Base-by-base conservation (phyloP, 139 green algal species). In the Micractinium sp. region DNA sequence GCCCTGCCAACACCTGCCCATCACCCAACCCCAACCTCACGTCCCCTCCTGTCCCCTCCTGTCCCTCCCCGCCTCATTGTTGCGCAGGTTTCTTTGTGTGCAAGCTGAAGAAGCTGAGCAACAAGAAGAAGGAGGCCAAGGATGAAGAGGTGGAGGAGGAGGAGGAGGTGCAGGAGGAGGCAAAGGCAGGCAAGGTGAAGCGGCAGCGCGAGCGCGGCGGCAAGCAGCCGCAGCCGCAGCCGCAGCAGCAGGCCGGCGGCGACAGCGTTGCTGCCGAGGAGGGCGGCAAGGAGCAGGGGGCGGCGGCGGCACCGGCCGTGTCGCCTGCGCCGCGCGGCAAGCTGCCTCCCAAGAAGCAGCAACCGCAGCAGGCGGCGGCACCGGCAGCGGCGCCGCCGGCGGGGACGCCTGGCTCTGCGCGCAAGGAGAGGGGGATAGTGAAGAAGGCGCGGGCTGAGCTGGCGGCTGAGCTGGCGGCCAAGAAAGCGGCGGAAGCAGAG, bases 81-180 rank as follows among this genome's bases (percentile, higher is more conserved):
- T 13, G 47, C 90, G 63, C 92, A 97, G 96, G 96, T n/a, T 99
- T 99, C 94, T 99, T 99, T 85, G 98, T 99, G 67, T 98, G 96
- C 94, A 99, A 99, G 94, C 91, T 99, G 61, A 98, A 99, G 92
- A 99, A 99, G 94, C 75, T 99, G 53, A 95, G 92, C 78, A 99
- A 99, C 90, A 89, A 88, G 56, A 92, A 91, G 71, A 95, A 94
- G 74, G 85, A 93, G 71, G 67, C 18, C 35, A 90, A 91, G 53
- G 85, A 79, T 38, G 91, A 85, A 29, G 85, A 88, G 27, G 86
- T 86, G 27, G 88, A 95, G 25, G 89, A 90, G 39, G 85, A 92
- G 60, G 84, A 89, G 69, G 85, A 87, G 36, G 87, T 27, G 25
- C 63, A 80, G 35, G 56, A 41, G 22, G 63, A 33, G 22, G 56